Percentiles rank a stretch among this genome's conserved stretches.
phyloP scores from a whole-genome alignment of 257 asterid genomes.

The Ligustrum vulgare region DNA sequence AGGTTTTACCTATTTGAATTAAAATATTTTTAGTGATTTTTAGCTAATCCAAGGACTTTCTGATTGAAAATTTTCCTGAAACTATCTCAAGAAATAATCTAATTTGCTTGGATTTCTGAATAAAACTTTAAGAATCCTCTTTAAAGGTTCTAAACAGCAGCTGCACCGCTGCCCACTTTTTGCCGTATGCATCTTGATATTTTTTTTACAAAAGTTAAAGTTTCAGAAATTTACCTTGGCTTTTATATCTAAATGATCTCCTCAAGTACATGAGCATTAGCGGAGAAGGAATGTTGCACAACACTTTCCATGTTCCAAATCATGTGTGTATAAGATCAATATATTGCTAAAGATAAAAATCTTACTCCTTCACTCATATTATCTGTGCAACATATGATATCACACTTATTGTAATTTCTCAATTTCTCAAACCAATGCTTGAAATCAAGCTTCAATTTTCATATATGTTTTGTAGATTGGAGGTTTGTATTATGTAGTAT shows the following conservation, averaged over 20 bases:
- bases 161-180: background rate
- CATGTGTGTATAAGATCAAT: background rate
- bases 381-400: background rate
- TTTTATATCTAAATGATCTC: background rate
- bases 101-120: slow-evolving; percentile 10
- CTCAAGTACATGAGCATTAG: background rate
- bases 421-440: background rate
- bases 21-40: background rate
- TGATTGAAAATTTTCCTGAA: slow-evolving; percentile 13
- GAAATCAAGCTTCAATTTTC: background rate
- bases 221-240: background rate
- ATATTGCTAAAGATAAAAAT: background rate
- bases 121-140: slow-evolving; percentile 1
- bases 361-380: background rate
- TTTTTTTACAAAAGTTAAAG: background rate
- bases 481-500: background rate
- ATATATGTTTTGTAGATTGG: background rate
- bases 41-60: background rate
- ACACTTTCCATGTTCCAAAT: background rate
- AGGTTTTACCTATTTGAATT: slow-evolving; percentile 46
- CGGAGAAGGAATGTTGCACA: background rate
- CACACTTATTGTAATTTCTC: background rate
- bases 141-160: background rate
- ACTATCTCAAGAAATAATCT: slow-evolving; percentile 12
- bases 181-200: background rate